phyloP scores from a whole-genome alignment of 108 stramenopile species.

The Mediolabrus comicus region DNA sequence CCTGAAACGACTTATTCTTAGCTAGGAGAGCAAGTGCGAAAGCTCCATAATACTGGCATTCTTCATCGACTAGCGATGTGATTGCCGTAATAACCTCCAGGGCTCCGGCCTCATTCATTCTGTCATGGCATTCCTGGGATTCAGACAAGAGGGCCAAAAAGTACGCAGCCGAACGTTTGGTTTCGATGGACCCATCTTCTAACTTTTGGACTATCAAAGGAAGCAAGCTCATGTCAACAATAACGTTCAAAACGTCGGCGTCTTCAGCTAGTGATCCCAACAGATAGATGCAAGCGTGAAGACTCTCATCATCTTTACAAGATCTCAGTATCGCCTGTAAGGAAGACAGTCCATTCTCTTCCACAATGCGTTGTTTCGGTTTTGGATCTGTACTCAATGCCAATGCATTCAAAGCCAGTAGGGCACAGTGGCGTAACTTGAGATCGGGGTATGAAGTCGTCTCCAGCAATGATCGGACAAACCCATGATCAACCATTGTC shows the following conservation, averaged over 20 bases:
- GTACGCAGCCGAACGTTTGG: slow-evolving; percentile 74
- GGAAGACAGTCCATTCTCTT: slow-evolving; percentile 60
- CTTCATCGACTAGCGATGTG: slow-evolving; percentile 74
- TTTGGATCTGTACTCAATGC: slow-evolving; percentile 48
- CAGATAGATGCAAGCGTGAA: slow-evolving; percentile 59
- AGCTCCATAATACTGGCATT: slow-evolving; percentile 78
- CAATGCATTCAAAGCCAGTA: slow-evolving; percentile 67
- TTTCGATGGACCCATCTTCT: slow-evolving; percentile 59
- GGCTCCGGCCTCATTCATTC: slow-evolving; percentile 51
- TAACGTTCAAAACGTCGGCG: slow-evolving; percentile 49
- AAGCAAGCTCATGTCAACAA: slow-evolving; percentile 56
- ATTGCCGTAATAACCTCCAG: slow-evolving; percentile 60
- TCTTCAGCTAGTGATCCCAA: slow-evolving; percentile 70
- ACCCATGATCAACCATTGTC: slow-evolving; percentile 62
- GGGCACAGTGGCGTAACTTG: slow-evolving; percentile 64
- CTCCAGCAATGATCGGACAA: slow-evolving; percentile 66
- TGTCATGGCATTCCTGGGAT: slow-evolving; percentile 61
- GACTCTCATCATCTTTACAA: slow-evolving; percentile 56
- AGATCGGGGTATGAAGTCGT: slow-evolving; percentile 69
- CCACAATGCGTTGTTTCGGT: slow-evolving; percentile 55
- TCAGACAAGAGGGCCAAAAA: slow-evolving; percentile 68
- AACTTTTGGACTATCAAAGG: slow-evolving; percentile 48
- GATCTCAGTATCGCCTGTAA: slow-evolving; percentile 48
- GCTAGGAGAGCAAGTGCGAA: slow-evolving; percentile 77
- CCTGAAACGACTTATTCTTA: slow-evolving; percentile 72